Evolutionary conservation across 768 basidiomycete species (phyloP).

Genomic region (Gymnopilus dilepis): DNA sequence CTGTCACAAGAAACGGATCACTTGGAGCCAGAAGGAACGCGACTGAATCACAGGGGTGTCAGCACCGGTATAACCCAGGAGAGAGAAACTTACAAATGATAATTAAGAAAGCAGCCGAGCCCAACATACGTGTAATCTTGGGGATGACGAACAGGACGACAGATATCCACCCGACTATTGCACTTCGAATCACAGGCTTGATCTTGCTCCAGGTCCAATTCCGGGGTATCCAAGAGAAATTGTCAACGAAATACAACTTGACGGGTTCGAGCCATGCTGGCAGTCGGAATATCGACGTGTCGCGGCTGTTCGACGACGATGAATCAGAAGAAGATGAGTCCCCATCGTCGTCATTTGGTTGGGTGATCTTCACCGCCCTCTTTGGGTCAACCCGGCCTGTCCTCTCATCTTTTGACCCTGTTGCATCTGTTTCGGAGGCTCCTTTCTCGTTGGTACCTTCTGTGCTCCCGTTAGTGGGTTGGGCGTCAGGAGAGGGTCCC

Average conservation of each 20-base stretch:
- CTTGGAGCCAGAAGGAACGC: constrained; percentile 69
- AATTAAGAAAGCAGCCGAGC: constrained; percentile 70
- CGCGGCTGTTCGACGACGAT: not conserved
- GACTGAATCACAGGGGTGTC: constrained; percentile 44
- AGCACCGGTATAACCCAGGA: too few species aligned
- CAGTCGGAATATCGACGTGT: not conserved
- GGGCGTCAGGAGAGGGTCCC: not conserved
- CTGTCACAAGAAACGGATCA: constrained; percentile 70
- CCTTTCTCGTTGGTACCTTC: not conserved
- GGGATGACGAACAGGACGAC: constrained; percentile 65
- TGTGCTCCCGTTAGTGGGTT: not conserved
- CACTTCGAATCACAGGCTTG: constrained; percentile 68
- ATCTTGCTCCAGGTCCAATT: constrained; percentile 64
- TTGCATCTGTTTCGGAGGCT: not conserved
- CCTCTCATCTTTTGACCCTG: not conserved
- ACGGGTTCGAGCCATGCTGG: constrained; percentile 12
- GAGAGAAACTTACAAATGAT: constrained; percentile 52
- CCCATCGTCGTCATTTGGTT: not conserved
- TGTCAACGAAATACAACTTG: not conserved
- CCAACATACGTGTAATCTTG: constrained; percentile 50
- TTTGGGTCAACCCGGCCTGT: not conserved
- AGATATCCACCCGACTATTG: constrained; percentile 66
- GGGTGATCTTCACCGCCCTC: not conserved
- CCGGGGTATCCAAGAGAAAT: constrained; percentile 56
- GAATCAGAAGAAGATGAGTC: not conserved